Base-by-base conservation (phyloP, 106 monocot genomes). In the Amphibolis antarctica region DNA sequence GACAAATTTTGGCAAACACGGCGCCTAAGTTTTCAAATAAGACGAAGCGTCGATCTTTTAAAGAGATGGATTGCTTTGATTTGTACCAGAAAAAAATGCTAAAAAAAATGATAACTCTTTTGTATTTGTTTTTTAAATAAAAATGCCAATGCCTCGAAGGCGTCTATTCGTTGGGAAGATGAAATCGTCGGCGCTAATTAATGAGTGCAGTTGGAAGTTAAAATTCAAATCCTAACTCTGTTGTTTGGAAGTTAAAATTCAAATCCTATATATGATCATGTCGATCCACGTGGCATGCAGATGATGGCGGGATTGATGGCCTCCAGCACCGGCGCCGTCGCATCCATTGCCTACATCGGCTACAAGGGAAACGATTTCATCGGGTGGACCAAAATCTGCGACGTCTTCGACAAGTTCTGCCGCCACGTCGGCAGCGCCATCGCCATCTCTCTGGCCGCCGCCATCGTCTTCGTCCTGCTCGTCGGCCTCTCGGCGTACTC, bases 321-420 rank as follows among this genome's bases (percentile, higher is more conserved):
- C 3, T 70, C 69, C 5, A 60, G 36, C 10, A 50, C n/a, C 9
- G 69, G 69, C 9, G 69, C 48, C 4, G 49, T 49, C 21, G 69
- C 69, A 12, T 46, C 60, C 20, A 29, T 70, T 9, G 69, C 46
- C 3, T 59, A 60, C 48, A 23, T 70, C 9, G 69, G 48, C 31
- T 10, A 28, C 28, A 70, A 70, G 10, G 69, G 69, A 9, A 70
- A 70, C 60, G 20, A 44, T 44, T 60, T 60, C 52, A 58, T 70
- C 52, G 29, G 60, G 1, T 70, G 69, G 69, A 18, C 25, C 12
- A 70, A 70, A 20, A 14, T 70, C 10, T 70, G 69, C 36, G 48
- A 70, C 60, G 50, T 50, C 60, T 70, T 60, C 60, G 60, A 42
- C 60, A 70, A 60, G 60, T 70, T 70, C 69, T 70, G 69, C 69